phyloP scores from a whole-genome alignment of 345 rosid species.

The Brassica cretica region DNA sequence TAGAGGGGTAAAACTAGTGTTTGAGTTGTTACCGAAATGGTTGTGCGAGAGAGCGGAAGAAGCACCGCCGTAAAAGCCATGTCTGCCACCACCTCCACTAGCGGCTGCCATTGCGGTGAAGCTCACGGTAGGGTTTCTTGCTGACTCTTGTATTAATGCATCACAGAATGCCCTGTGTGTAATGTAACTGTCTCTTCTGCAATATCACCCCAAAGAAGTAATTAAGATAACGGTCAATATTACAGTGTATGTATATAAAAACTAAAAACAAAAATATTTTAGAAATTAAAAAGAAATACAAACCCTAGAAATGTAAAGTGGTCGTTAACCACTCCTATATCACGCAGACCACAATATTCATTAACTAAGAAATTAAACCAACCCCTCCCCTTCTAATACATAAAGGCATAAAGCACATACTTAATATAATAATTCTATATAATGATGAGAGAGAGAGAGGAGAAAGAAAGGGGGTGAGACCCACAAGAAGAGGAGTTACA shows the following conservation, averaged over 20 bases:
- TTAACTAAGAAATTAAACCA: constrained; percentile 28
- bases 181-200: constrained; percentile 82
- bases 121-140: constrained; percentile 54
- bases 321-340: constrained; percentile 32
- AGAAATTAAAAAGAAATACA: background rate
- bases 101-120: constrained; percentile 38
- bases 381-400: constrained; percentile 18
- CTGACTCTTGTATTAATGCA: constrained; percentile 71
- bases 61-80: constrained; percentile 48
- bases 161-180: constrained; percentile 88
- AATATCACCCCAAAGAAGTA: constrained; percentile 7
- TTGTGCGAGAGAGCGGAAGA: constrained; percentile 36
- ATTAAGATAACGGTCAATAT: background rate
- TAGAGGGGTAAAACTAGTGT: constrained; percentile 24
- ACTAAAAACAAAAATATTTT: background rate
- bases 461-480: background rate
- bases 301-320: constrained; percentile 28
- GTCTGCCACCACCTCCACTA: constrained; percentile 29
- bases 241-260: background rate
- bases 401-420: background rate
- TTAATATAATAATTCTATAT: background rate
- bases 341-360: constrained; percentile 23
- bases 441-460: background rate
- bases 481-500: constrained; percentile 42
- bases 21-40: constrained; percentile 19